phyloP scores from a whole-genome alignment of 2,329 filamentous ascomycete species.

The Beauveria rudraprayagi region DNA sequence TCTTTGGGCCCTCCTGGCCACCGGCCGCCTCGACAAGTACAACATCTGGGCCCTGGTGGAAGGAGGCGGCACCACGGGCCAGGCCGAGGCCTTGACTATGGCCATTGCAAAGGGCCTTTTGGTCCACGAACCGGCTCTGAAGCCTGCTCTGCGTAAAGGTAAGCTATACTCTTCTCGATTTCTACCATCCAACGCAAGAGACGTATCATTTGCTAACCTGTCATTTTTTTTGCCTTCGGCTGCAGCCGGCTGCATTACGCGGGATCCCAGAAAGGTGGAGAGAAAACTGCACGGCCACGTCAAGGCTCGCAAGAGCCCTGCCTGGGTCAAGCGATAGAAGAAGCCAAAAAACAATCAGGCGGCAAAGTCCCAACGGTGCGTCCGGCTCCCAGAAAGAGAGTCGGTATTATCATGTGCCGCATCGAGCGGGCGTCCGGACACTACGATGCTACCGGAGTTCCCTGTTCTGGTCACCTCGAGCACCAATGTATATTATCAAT shows the following conservation, averaged over 20 bases:
- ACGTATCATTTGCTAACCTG: slow-evolving; percentile 9
- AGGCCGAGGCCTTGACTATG: slow-evolving; percentile 89
- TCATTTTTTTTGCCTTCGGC: slow-evolving; percentile 24
- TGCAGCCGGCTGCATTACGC: slow-evolving; percentile 83
- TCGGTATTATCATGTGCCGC: not conserved
- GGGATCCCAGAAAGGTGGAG: slow-evolving; percentile 86
- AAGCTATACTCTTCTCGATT: slow-evolving; percentile 30
- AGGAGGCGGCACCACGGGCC: slow-evolving; percentile 87
- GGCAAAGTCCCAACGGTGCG: not conserved
- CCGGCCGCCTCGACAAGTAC: slow-evolving; percentile 85
- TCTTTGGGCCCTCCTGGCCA: slow-evolving; percentile 80
- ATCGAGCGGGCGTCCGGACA: not conserved
- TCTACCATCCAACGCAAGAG: not conserved
- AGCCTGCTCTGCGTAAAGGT: slow-evolving; percentile 83
- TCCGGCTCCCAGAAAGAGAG: not conserved
- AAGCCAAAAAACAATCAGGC: not conserved
- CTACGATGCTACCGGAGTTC: not conserved
- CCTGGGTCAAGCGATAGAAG: slow-evolving; percentile 81
- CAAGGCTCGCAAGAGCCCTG: slow-evolving; percentile 96
- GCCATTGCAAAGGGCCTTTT: slow-evolving; percentile 81
- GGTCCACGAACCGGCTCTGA: slow-evolving; percentile 86
- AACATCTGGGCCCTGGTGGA: slow-evolving; percentile 83
- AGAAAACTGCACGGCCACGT: slow-evolving; percentile 95
- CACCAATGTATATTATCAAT: slow-evolving; percentile 5
- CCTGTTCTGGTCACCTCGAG: not conserved